A percentile compares a stretch with the other conserved stretches of the same genome.
Evolutionary conservation across 2,329 filamentous ascomycete genomes (phyloP).

Genomic region (Talaromyces sp.): DNA sequence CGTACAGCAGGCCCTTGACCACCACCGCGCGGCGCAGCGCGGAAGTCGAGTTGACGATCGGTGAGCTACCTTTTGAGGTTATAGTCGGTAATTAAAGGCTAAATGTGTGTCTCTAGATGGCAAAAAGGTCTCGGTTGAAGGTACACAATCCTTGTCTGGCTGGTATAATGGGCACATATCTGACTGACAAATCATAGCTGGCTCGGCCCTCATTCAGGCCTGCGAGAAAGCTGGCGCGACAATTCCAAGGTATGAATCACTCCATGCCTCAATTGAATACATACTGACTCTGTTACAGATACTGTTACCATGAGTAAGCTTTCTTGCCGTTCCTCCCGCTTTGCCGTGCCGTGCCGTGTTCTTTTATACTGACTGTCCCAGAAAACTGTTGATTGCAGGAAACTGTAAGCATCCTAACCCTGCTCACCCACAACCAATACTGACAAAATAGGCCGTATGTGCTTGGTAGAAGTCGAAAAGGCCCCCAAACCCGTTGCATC

Average conservation of each 20-base stretch:
- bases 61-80: constrained; percentile 47
- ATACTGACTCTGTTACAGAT: constrained; percentile 52
- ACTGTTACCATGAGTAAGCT: constrained; percentile 95
- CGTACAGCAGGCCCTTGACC: constrained; percentile 76
- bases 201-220: constrained; percentile 95
- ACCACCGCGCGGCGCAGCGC: constrained; percentile 73
- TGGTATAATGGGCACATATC: not conserved
- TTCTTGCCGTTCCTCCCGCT: constrained; percentile 18
- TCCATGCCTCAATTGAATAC: not conserved
- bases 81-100: not conserved
- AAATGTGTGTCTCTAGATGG: constrained; percentile 62
- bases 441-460: constrained; percentile 69
- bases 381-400: constrained; percentile 97
- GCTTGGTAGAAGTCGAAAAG: constrained; percentile 94
- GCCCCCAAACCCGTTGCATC: constrained; percentile 96
- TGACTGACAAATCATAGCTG: constrained; percentile 56
- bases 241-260: constrained; percentile 67
- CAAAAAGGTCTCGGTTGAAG: constrained; percentile 97
- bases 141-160: constrained; percentile 46
- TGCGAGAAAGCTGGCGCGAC: constrained; percentile 95
- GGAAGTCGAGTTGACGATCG: constrained; percentile 95
- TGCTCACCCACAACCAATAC: constrained; percentile 6
- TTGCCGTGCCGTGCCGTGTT: not conserved
- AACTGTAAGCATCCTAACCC: constrained; percentile 60
- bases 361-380: constrained; percentile 36